Base-by-base conservation (phyloP, 2,329 filamentous ascomycete species). In the Pseudocercospora eumusae region DNA sequence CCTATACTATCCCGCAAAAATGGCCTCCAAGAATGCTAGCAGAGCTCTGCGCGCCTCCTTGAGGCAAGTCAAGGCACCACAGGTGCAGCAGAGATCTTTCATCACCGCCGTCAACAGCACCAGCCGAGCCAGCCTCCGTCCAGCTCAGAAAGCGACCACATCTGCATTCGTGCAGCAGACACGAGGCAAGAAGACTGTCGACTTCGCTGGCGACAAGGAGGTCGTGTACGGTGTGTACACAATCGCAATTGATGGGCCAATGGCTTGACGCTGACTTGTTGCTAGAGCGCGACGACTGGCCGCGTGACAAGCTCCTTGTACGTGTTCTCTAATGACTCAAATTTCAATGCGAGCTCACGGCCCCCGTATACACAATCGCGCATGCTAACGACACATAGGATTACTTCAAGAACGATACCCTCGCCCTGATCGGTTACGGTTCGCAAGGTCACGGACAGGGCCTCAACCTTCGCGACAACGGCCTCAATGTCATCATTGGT, bases 351-450 rank as follows among this genome's bases (percentile, higher is more conserved):
- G 49, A 50, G 49, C 20, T 42, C 18, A 54, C n/a, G 52, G 56
- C 9, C 47, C 40, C 11, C 15, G 40, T 23, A 5, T 40, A 9
- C 4, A 23, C 27, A 23, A 57, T 33, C 44, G 44, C 44, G n/a
- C 49, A n/a, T 11, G 56, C 72, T 79, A 64, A 79, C 69, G 63
- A 57, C 27, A 15, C 21, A 59, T 71, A 96, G 91, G 92, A 98
- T 70, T 99, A 93, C 89, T 99, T 99, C 91, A 98, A 98, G 88
- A 87, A 99, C 83, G 95, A 99, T 82, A 98, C 93, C 72, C 91
- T 99, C 74, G 95, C 95, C 77, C 90, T 99, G 77, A 99, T 99
- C 81, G 95, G 95, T 79, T 99, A 99, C 83, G 95, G 88, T 75
- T 97, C 93, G 68, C 93, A 97, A 84, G 95, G 95, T 75, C 95